Evolutionary conservation across 306 rosid species (phyloP).

Genomic region (Lablab purpureus): DNA sequence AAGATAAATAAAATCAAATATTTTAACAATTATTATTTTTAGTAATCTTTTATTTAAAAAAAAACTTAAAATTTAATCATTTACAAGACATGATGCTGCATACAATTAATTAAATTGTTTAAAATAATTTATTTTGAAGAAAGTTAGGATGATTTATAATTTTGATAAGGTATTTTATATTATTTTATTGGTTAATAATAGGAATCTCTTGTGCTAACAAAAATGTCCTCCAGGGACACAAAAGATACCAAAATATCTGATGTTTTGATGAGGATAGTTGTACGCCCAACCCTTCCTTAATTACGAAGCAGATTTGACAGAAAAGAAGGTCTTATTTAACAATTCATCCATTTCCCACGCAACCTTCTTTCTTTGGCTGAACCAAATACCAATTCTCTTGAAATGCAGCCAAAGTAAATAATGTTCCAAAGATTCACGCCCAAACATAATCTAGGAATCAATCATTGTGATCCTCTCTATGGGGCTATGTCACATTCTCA

Average conservation of each 20-base stretch:
- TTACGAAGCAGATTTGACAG: constrained; percentile 33
- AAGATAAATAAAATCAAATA: too few species aligned
- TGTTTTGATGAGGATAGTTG: constrained; percentile 31
- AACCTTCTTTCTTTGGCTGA: constrained; percentile 7
- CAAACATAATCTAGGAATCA: constrained; percentile 34
- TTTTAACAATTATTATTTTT: too few species aligned
- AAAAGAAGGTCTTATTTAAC: neutral
- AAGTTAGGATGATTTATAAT: too few species aligned
- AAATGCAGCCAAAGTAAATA: constrained; percentile 43
- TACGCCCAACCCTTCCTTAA: constrained; percentile 11
- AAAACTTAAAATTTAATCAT: too few species aligned
- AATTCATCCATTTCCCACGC: constrained; percentile 27
- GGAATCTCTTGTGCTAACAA: neutral
- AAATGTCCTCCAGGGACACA: neutral
- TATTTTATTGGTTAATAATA: too few species aligned
- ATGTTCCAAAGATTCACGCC: constrained; percentile 46
- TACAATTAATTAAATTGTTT: too few species aligned
- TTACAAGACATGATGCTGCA: too few species aligned
- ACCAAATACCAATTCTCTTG: constrained; percentile 23
- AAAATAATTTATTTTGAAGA: too few species aligned
- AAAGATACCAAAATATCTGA: constrained; percentile 28
- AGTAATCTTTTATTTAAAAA: too few species aligned
- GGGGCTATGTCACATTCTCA: constrained; percentile 42
- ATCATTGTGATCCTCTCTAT: constrained; percentile 26
- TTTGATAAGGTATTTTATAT: too few species aligned